A percentile compares a stretch with the other conserved stretches of the same genome.
Evolutionary conservation across 2,329 filamentous ascomycete species (phyloP).

Genomic region (Diplodia seriata): DNA sequence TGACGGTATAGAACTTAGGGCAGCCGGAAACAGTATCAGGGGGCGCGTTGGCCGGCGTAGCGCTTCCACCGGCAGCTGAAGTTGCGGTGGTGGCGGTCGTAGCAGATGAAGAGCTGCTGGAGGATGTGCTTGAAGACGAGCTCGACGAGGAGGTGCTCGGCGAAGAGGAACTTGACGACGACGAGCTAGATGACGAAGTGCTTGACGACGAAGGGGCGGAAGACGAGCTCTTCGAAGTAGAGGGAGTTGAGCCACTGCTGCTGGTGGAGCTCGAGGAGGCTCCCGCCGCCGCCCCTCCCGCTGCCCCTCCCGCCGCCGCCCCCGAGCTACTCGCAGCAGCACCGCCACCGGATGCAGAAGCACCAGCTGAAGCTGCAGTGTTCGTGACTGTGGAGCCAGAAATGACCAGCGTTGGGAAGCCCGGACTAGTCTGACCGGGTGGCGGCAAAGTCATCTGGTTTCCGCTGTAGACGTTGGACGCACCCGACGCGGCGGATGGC

Average conservation of each 20-base stretch:
- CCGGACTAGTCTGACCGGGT: not conserved
- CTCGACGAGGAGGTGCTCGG: too few species aligned
- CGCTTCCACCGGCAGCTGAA: not conserved
- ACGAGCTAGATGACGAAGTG: not conserved
- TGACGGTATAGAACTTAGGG: too few species aligned
- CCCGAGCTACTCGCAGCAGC: not conserved
- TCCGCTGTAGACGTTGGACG: constrained; percentile 12
- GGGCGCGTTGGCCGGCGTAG: not conserved
- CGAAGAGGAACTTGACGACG: not conserved
- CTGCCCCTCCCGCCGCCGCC: not conserved
- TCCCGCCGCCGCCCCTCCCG: not conserved
- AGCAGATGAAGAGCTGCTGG: not conserved
- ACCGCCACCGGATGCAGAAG: not conserved
- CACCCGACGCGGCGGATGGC: not conserved
- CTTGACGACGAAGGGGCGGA: not conserved
- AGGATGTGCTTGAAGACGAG: not conserved
- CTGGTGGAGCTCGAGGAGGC: not conserved
- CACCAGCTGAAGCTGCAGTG: not conserved
- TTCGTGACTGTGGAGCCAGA: not conserved
- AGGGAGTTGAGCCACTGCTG: too few species aligned
- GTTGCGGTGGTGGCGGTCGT: not conserved
- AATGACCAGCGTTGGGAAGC: constrained; percentile 1
- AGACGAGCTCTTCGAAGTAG: not conserved
- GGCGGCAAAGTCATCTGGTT: constrained; percentile 16
- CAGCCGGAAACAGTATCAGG: too few species aligned